Conservation (phyloP, 2,329 filamentous ascomycete species). For the Pseudogymnoascus destructans region DNA sequence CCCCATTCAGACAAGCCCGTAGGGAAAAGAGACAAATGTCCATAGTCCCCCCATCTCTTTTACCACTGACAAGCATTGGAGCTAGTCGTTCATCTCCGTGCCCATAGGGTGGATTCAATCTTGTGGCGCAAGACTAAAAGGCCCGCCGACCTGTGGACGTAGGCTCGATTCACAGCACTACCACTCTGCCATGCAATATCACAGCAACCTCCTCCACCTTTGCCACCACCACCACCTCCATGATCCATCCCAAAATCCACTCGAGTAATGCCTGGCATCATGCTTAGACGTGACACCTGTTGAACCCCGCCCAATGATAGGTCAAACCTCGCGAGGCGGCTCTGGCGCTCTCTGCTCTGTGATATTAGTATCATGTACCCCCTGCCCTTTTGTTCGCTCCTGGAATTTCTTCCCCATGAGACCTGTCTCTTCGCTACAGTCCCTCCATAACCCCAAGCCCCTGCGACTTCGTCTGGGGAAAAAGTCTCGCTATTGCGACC, state of each 20-base stretch:
- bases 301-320: slow-evolving; percentile 7
- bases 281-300: slow-evolving; percentile 7
- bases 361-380: slow-evolving; percentile 8
- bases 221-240: slow-evolving; percentile 6
- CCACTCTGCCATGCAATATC: slow-evolving; percentile 7
- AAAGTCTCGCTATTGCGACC: background rate
- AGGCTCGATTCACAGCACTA: slow-evolving; percentile 6
- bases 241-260: slow-evolving; percentile 7
- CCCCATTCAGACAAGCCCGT: background rate
- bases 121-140: slow-evolving; percentile 6
- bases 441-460: background rate
- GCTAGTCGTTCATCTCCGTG: background rate
- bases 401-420: slow-evolving; percentile 7
- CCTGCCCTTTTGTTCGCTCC: slow-evolving; percentile 6
- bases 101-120: background rate
- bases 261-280: slow-evolving; percentile 8
- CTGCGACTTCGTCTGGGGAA: background rate
- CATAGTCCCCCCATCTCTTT: slow-evolving; percentile 7
- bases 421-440: background rate
- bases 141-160: background rate
- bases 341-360: background rate
- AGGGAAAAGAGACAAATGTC: background rate
- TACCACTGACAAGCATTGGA: slow-evolving; percentile 8
- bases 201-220: slow-evolving; percentile 7
- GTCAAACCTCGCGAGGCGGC: background rate